Conservation (phyloP, 2,329 filamentous ascomycete genomes). For the Mycocentrospora acerina region DNA sequence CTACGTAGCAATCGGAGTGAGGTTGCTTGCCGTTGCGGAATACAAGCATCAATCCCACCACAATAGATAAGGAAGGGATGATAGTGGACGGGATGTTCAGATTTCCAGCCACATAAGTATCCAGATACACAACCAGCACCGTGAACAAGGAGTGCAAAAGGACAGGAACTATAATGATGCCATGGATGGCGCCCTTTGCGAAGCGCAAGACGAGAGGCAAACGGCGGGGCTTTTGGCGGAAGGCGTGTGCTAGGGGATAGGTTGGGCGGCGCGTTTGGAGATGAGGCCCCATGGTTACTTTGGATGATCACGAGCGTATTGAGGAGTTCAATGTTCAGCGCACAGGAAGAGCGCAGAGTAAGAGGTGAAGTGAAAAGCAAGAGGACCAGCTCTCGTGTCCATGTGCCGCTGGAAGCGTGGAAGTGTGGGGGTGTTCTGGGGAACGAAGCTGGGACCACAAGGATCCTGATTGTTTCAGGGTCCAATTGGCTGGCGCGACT, state of each 20-base stretch:
- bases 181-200: conserved; percentile 64
- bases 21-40: conserved; percentile 66
- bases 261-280: conserved; percentile 38
- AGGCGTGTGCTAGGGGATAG: conserved; percentile 48
- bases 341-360: too few species aligned
- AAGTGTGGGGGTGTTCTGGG: conserved; percentile 2
- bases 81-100: conserved; percentile 61
- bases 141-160: conserved; percentile 60
- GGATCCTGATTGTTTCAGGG: conserved; percentile 1
- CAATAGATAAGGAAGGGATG: conserved; percentile 64
- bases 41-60: conserved; percentile 67
- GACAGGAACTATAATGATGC: conserved; percentile 59
- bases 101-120: conserved; percentile 51
- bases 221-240: conserved; percentile 53
- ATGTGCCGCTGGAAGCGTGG: background rate
- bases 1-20: too few species aligned
- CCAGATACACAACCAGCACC: conserved; percentile 59
- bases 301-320: background rate
- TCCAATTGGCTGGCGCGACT: too few species aligned
- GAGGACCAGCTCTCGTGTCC: background rate
- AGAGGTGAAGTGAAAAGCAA: background rate
- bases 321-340: background rate
- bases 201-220: conserved; percentile 66
- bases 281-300: conserved; percentile 9
- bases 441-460: background rate